Base-by-base conservation (phyloP, 441 rosid species). In the Brassica balearica region DNA sequence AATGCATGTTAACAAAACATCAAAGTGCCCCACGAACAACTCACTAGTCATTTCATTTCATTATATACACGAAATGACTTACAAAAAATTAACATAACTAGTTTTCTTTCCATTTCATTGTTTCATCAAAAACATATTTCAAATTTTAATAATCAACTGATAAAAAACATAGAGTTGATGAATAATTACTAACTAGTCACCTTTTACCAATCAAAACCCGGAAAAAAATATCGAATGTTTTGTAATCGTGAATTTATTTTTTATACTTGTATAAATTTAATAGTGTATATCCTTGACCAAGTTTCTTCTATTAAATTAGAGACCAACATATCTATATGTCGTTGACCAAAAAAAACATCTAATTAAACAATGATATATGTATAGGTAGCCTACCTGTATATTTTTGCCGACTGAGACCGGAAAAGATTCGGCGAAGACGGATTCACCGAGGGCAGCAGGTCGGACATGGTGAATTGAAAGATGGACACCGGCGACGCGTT, bases 401-500 rank as follows among this genome's bases (percentile, higher is more conserved):
- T 88, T 93, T 67, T 88, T 91, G 78, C 98, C 98, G 19, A 78
- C 48, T 73, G 71, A 87, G 72, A 93, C 65, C 0, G 99, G 98
- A 34, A 84, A 71, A 69, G 98, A 96, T 84, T 89, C 94, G 19
- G 95, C 98, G 27, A 69, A 56, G 83, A 95, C 56, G 27, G 77
- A 80, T 71, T 95, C 95, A 2, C 97, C 99, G 29, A 90, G 85
- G 8, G 81, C 80, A 23, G 97, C 98, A 20, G 87, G 88, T 73
- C 88, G 94, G 67, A 92, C 76, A 69, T 95, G 99, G 78, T 85
- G 91, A 77, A 93, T 93, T 70, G 89, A 88, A 61, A 95, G 96
- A 76, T 93, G 93, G 32, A 93, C 87, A 8, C 99, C 99, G 10
- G 97, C 98, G 3, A 93, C 87, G 10, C 97, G 90, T 66, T 87